phyloP scores from a whole-genome alignment of 371 early-diverging fungal genomes.

The Umbelopsis sp. region DNA sequence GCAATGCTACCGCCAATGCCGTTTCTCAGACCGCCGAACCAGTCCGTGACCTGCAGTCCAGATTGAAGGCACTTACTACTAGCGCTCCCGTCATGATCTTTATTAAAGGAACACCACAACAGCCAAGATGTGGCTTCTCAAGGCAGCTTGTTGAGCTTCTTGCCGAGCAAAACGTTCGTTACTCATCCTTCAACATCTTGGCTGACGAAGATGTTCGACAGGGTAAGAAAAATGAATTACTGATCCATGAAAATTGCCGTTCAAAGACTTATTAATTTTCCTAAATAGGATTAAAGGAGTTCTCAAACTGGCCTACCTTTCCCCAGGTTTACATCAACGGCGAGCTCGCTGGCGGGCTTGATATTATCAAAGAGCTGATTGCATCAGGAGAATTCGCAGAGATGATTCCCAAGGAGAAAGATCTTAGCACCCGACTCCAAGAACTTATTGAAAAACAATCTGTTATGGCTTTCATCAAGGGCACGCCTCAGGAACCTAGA shows the following conservation, averaged over 20 bases:
- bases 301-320: slow-evolving; percentile 91
- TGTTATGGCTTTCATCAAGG: slow-evolving; percentile 96
- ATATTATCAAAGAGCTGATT: slow-evolving; percentile 87
- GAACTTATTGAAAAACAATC: slow-evolving; percentile 68
- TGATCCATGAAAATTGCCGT: neutral
- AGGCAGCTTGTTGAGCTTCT: slow-evolving; percentile 73
- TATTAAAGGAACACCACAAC: slow-evolving; percentile 91
- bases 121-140: slow-evolving; percentile 80
- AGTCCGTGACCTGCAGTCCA: slow-evolving; percentile 63
- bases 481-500: slow-evolving; percentile 79
- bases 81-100: slow-evolving; percentile 85
- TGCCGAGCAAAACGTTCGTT: slow-evolving; percentile 68
- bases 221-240: slow-evolving; percentile 44
- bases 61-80: slow-evolving; percentile 70
- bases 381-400: slow-evolving; percentile 77
- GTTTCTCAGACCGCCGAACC: slow-evolving; percentile 35
- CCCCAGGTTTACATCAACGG: slow-evolving; percentile 90
- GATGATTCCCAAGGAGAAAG: slow-evolving; percentile 71
- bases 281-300: slow-evolving; percentile 71
- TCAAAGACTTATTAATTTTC: neutral
- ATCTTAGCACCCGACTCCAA: slow-evolving; percentile 71
- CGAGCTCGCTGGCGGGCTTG: slow-evolving; percentile 89
- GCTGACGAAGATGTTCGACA: slow-evolving; percentile 87
- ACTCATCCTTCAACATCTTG: slow-evolving; percentile 88
- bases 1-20: slow-evolving; percentile 30